Base-by-base conservation (phyloP, 331 rosid species). In the Arachis monticola region DNA sequence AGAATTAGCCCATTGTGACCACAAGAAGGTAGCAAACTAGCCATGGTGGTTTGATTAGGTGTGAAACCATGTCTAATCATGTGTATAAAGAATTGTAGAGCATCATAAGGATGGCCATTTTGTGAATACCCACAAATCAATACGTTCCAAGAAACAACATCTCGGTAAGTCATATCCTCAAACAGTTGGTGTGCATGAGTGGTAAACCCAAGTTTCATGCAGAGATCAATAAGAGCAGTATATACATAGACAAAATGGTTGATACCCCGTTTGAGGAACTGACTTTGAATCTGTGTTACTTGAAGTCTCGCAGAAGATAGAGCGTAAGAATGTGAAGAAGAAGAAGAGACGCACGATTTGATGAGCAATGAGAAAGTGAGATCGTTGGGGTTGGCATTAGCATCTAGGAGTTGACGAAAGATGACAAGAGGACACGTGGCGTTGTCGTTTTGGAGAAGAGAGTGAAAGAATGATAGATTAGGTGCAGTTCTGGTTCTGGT, bases 71-170 rank as follows among this genome's bases (percentile, higher is more conserved):
- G 85, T 71, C 88, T 85, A 30, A 84, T 77, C 98, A 92, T 83
- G 67, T 71, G 81, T 30, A 87, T 76, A 77, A 92, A 90, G 77
- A 83, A 66, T 9, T 60, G 64, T 35, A 90, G 41, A 10, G 89
- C 94, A 69, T 83, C 64, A 69, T 47, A 64, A 69, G 60, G 64
- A 79, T 74, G 67, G 42, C 90, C 95, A 68, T 81, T 90, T 68
- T 87, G 81, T n/a, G 91, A 90, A 82, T 83, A 85, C 11, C 98
- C 96, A 80, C 83, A 92, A 76, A 92, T 84, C 84, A 92, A 78
- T 2, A 88, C 92, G 35, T 92, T 92, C 94, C 97, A 92, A 10
- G 92, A 82, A 30, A 88, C 92, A 52, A 81, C 83, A 80, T 90
- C 97, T 85, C 82, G 80, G 1, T 13, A 80, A 74, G 70, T 51